These are phyloP conservation scores for Chionographis japonica DNA, from an alignment of 106 monocot genomes.

Conservation along the genomic window DNA sequence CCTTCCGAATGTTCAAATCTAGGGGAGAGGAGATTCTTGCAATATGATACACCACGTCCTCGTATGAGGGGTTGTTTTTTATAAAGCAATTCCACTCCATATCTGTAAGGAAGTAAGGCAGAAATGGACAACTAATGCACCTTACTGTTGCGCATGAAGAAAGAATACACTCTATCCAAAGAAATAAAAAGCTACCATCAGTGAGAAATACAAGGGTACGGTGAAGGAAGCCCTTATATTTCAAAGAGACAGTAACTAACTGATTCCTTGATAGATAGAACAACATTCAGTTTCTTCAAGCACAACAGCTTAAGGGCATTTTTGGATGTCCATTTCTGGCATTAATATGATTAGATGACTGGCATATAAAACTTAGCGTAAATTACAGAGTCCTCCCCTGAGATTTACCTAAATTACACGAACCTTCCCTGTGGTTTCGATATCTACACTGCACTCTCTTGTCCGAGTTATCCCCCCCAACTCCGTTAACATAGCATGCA, in stretches of 20 bases:
- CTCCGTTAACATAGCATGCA: no score
- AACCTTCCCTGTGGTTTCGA: no score
- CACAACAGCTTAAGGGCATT: constrained; percentile 34
- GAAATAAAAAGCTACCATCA: constrained; percentile 18
- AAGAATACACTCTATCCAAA: constrained; percentile 7
- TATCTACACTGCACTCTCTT: no score
- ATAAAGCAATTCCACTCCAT: constrained; percentile 85
- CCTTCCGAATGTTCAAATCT: constrained; percentile 97
- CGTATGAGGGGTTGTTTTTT: constrained; percentile 95
- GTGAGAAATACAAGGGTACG: constrained; percentile 7
- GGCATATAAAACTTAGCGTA: no score
- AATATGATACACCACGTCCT: constrained; percentile 96
- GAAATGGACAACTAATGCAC: constrained; percentile 24
- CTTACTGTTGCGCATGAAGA: constrained; percentile 29
- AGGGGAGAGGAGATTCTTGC: constrained; percentile 97
- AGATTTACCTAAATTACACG: no score
- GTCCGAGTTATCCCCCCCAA: no score
- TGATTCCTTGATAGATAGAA: constrained; percentile 5
- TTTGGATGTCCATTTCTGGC: constrained; percentile 23
- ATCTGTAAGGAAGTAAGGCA: constrained; percentile 39
- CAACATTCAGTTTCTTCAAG: constrained; percentile 13
- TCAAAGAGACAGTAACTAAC: constrained; percentile 12
- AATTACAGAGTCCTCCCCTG: no score
- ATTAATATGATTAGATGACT: constrained; percentile 3
- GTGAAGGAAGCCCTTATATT: constrained; percentile 12